phyloP scores from a whole-genome alignment of 768 basidiomycete genomes.

The Infundibulicybe gibba region DNA sequence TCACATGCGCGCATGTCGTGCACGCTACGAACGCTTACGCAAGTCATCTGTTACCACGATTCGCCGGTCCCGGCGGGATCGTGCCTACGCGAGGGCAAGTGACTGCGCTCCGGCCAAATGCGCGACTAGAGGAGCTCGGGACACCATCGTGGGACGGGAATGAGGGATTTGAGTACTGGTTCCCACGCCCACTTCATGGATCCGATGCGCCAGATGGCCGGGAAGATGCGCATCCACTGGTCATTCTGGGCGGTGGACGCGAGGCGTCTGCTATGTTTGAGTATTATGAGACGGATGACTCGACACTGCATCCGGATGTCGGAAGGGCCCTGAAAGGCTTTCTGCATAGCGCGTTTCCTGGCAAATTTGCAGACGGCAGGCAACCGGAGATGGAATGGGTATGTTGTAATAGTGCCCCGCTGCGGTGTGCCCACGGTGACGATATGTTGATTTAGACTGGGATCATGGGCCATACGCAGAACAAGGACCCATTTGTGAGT shows the following conservation, averaged over 20 bases:
- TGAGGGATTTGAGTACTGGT: conserved; percentile 75
- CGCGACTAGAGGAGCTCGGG: conserved; percentile 33
- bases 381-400: conserved; percentile 85
- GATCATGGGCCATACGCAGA: conserved; percentile 73
- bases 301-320: conserved; percentile 41
- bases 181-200: conserved; percentile 53
- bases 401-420: conserved; percentile 12
- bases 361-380: conserved; percentile 39
- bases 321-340: conserved; percentile 52
- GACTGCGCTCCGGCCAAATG: conserved; percentile 35
- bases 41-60: conserved; percentile 69
- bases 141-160: conserved; percentile 44
- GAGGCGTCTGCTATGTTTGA: conserved; percentile 43
- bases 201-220: conserved; percentile 10
- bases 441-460: conserved; percentile 56
- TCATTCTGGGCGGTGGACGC: conserved; percentile 74
- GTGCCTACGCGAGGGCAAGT: conserved; percentile 75
- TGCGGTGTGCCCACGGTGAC: no score
- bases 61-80: conserved; percentile 52
- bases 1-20: conserved; percentile 62
- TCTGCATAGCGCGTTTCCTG: conserved; percentile 55
- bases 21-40: conserved; percentile 89
- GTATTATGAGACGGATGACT: conserved; percentile 55
- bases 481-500: conserved; percentile 64
- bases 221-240: conserved; percentile 38